Evolutionary conservation across 1,284 basidiomycete genomes (phyloP), one percentile per base, ranked within the genome.

Genomic region (Pseudozyma thailandica): DNA sequence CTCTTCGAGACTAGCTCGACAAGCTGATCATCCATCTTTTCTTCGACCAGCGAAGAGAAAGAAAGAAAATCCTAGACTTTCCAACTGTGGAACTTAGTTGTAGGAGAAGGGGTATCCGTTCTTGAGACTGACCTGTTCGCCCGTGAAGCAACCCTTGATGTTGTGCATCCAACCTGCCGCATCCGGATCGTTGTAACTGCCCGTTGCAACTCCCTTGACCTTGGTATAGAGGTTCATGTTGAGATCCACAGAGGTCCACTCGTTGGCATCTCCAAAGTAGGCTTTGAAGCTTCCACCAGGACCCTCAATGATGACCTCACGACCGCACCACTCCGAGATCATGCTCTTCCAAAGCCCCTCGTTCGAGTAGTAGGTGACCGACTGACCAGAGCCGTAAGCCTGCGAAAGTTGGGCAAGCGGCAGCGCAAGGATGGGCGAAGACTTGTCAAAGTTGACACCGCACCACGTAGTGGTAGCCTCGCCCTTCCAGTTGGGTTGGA

Each of bases 391-490:
- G 12, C 61, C 61, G 49, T 71, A 71, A 0, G 60, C 56, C 28
- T 71, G 35, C 13, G 68, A 71, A 10, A 71, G 57, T n/a, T 71
- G 48, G 9, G 51, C 49, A 30, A 71, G 68, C 5, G 68, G 68
- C 3, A 71, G 47, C 15, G 68, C 68, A 27, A 71, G 49, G 50
- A 71, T 71, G 53, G 68, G 68, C 8, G 68, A 33, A 9, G 44
- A 42, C 50, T 64, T 71, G 61, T 64, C 61, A 18, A 71, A 71
- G 4, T 71, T n/a, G 33, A 61, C 61, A 30, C 68, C 68, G 42
- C 68, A 71, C 68, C 68, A 71, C 33, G 68, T 71, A 21, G 68
- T 71, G 35, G 61, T 56, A n/a, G 66, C 72, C 25, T 71, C 62
- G 21, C 68, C 60, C 46, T 74, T 74, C 61, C 69, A 62, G 53